These are phyloP conservation scores for Nakazawaea holstii DNA, from an alignment of 805 yeast genomes.

Conservation along the genomic window DNA sequence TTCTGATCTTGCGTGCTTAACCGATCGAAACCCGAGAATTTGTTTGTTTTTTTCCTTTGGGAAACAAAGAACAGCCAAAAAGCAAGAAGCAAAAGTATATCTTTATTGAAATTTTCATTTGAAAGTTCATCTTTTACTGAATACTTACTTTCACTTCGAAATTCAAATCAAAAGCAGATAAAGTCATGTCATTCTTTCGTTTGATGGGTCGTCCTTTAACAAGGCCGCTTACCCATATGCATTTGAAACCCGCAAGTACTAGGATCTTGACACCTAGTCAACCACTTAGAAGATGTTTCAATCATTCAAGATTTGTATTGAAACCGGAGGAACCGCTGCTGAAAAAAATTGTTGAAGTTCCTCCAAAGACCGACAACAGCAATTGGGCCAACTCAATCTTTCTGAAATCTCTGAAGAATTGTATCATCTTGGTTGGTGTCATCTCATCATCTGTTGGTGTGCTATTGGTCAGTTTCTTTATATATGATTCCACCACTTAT, in stretches of 20 bases:
- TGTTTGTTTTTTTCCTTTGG: not conserved
- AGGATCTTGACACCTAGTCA: no score
- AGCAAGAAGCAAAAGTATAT: no score
- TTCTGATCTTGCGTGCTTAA: not conserved
- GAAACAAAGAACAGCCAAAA: no score
- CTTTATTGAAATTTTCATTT: not conserved
- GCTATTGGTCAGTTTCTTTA: slow-evolving; percentile 44
- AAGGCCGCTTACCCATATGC: not conserved
- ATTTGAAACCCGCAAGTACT: not conserved
- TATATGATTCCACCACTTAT: slow-evolving; percentile 67
- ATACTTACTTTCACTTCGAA: not conserved
- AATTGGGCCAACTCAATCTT: slow-evolving; percentile 2
- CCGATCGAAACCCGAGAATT: not conserved
- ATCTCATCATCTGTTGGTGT: slow-evolving; percentile 36
- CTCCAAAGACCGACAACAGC: not conserved
- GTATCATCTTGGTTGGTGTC: slow-evolving; percentile 25
- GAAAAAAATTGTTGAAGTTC: not conserved
- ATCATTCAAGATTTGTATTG: not conserved
- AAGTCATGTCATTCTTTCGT: not conserved
- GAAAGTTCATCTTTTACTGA: not conserved
- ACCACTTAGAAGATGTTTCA: not conserved
- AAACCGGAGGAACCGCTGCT: not conserved
- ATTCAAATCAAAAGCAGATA: no score
- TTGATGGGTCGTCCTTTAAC: not conserved
- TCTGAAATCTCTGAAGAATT: slow-evolving; percentile 4